Evolutionary conservation across 75 land plant genomes (phyloP).

Genomic region (Cupressus sempervirens): DNA sequence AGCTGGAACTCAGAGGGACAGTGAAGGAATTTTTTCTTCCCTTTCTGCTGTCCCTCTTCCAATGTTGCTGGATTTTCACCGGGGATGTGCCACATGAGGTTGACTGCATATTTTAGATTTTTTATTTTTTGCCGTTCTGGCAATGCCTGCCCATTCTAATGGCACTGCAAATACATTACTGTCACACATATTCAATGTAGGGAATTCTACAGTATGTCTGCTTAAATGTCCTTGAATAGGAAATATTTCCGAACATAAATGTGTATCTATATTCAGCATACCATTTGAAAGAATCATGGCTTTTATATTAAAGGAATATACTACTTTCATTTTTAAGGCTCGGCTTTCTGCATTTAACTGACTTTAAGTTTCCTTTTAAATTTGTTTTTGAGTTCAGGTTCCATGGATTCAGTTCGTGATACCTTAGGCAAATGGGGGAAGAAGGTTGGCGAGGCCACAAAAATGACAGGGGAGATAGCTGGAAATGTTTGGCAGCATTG

Average conservation of each 20-base stretch:
- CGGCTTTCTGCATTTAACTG: not conserved
- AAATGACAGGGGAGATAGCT: slow-evolving; percentile 65
- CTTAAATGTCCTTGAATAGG: not conserved
- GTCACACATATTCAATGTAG: not conserved
- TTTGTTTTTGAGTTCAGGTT: slow-evolving; percentile 14
- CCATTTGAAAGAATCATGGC: not conserved
- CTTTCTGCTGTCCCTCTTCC: too few relatives aligned
- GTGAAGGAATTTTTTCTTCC: too few relatives aligned
- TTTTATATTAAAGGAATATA: not conserved
- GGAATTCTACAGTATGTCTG: not conserved
- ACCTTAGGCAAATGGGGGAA: slow-evolving; percentile 61
- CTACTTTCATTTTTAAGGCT: not conserved
- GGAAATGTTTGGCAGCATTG: slow-evolving; percentile 89
- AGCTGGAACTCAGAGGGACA: too few relatives aligned
- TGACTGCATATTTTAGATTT: not conserved
- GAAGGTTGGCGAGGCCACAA: slow-evolving; percentile 54
- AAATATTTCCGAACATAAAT: too few relatives aligned
- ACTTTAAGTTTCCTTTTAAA: not conserved
- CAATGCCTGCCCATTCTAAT: not conserved
- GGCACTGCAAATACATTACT: not conserved
- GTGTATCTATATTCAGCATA: not conserved
- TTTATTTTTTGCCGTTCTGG: not conserved
- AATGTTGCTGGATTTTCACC: too few relatives aligned
- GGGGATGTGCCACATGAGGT: too few relatives aligned
- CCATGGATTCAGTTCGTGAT: slow-evolving; percentile 44